Conservation (phyloP, 2,329 filamentous ascomycete species). For the Scytalidium sp. region DNA sequence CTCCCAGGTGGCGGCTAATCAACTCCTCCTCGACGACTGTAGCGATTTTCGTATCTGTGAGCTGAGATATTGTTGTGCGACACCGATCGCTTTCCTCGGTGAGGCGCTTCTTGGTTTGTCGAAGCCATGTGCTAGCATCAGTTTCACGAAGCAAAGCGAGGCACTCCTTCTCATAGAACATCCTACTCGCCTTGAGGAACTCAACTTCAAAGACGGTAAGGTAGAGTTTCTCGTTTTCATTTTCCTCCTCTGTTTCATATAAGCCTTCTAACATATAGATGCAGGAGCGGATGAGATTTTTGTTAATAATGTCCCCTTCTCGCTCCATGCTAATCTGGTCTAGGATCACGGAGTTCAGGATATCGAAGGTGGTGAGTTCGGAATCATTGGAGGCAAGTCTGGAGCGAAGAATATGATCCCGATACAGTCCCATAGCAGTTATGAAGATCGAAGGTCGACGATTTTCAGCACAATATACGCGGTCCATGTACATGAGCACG, state of each 20-base stretch:
- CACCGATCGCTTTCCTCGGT: constrained; percentile 81
- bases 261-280: constrained; percentile 87
- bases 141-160: constrained; percentile 70
- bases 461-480: constrained; percentile 73
- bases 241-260: constrained; percentile 77
- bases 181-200: constrained; percentile 67
- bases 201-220: constrained; percentile 76
- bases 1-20: constrained; percentile 72
- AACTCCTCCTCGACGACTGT: constrained; percentile 77
- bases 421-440: constrained; percentile 81
- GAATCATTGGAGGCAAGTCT: constrained; percentile 41
- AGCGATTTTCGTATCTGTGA: constrained; percentile 71
- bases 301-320: constrained; percentile 84
- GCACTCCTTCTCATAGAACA: constrained; percentile 76
- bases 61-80: constrained; percentile 71
- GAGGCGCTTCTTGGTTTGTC: constrained; percentile 70
- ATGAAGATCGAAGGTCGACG: constrained; percentile 76
- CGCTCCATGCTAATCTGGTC: constrained; percentile 93
- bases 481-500: constrained; percentile 96
- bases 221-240: constrained; percentile 79
- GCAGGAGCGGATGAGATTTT: constrained; percentile 76
- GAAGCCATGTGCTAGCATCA: constrained; percentile 80
- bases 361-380: constrained; percentile 58
- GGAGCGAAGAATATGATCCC: constrained; percentile 76
- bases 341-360: constrained; percentile 78